A percentile compares a stretch with the other conserved stretches of the same genome.
Conservation (phyloP, 345 rosid genomes). For the Salix udensis region DNA sequence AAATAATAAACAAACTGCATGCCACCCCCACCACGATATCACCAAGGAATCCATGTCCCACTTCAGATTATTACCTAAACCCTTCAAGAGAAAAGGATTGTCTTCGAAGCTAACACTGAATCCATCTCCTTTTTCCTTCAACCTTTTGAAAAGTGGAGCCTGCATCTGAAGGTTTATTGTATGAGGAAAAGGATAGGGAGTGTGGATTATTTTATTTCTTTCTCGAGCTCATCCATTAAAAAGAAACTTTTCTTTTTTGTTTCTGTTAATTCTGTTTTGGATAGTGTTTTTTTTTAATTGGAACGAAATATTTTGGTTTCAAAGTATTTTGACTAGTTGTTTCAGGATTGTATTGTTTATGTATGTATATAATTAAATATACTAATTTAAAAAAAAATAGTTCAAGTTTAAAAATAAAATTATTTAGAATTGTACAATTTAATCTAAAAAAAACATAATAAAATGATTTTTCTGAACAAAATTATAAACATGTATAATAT, state of each 20-base stretch:
- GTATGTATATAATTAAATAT: no score
- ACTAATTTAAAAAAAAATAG: no score
- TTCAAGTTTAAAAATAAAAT: no score
- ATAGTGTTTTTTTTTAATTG: no score
- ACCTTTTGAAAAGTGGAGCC: neutral
- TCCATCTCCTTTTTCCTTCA: neutral
- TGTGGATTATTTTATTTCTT: neutral
- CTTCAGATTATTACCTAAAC: conserved; percentile 15
- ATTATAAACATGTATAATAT: no score
- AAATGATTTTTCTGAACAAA: no score
- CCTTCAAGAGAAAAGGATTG: neutral
- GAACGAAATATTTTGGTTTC: accelerated
- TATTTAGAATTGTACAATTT: no score
- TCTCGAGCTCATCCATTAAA: neutral
- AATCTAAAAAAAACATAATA: no score
- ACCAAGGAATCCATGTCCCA: conserved; percentile 6
- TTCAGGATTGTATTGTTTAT: no score
- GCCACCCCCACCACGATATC: neutral
- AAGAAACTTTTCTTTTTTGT: neutral
- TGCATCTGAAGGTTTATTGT: conserved; percentile 12
- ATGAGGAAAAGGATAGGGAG: neutral
- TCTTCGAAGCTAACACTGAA: neutral
- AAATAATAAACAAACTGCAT: neutral
- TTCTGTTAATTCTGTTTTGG: no score
- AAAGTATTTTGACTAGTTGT: accelerated